Percentiles rank a stretch among this genome's conserved stretches.
Evolutionary conservation across 2,329 filamentous ascomycete species (phyloP).

Genomic region (Arthrobotrys entomopaga): DNA sequence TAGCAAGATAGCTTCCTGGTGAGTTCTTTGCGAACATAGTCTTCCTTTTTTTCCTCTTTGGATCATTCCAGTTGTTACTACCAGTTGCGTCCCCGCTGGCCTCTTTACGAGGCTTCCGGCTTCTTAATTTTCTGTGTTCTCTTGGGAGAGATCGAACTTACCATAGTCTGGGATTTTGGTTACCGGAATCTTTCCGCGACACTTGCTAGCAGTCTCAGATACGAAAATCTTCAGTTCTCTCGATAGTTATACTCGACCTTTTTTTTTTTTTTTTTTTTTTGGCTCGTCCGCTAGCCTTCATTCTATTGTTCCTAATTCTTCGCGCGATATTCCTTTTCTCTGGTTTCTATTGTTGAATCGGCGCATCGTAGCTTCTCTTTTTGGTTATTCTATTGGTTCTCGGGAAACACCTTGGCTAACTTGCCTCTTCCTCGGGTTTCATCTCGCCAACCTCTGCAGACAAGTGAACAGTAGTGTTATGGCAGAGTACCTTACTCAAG

Average conservation of each 20-base stretch:
- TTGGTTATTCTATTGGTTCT: slow-evolving; percentile 18
- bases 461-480: slow-evolving; percentile 67
- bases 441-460: slow-evolving; percentile 59
- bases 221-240: slow-evolving; percentile 3
- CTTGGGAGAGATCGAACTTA: slow-evolving; percentile 1
- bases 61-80: neutral
- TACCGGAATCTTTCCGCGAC: slow-evolving; percentile 24
- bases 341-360: neutral
- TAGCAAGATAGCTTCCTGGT: slow-evolving; percentile 54
- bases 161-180: slow-evolving; percentile 20
- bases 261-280: neutral
- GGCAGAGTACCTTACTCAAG: slow-evolving; percentile 70
- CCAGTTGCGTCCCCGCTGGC: neutral
- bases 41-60: neutral
- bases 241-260: neutral
- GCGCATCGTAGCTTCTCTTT: slow-evolving; percentile 24
- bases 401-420: slow-evolving; percentile 28
- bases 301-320: neutral
- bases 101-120: neutral
- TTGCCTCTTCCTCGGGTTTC: slow-evolving; percentile 31
- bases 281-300: neutral
- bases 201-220: neutral
- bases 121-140: slow-evolving; percentile 1
- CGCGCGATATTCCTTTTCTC: no score
- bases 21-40: slow-evolving; percentile 21